Conservation (phyloP, 352 stramenopile genomes). For the Globisporangium viniferum region DNA sequence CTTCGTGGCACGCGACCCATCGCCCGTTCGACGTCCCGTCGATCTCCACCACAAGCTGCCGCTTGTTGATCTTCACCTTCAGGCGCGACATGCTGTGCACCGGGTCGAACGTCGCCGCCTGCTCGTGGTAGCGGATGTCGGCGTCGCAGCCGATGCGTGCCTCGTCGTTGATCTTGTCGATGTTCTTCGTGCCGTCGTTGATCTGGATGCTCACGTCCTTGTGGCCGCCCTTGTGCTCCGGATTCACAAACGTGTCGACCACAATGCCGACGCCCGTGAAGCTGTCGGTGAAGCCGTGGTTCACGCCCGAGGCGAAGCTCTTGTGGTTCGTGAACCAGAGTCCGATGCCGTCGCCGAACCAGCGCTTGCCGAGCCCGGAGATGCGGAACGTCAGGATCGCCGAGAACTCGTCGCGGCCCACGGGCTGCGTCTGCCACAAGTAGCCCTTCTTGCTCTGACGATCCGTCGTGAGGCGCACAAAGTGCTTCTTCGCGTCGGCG, state of each 20-base stretch:
- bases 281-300: constrained; percentile 76
- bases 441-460: constrained; percentile 82
- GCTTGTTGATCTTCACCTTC: constrained; percentile 71
- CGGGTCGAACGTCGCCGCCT: constrained; percentile 72
- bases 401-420: constrained; percentile 57
- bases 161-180: constrained; percentile 65
- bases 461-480: constrained; percentile 85
- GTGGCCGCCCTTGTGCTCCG: constrained; percentile 78
- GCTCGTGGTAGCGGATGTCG: constrained; percentile 73
- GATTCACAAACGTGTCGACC: constrained; percentile 85
- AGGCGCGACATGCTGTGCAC: constrained; percentile 79
- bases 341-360: constrained; percentile 84
- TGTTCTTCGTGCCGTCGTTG: constrained; percentile 75
- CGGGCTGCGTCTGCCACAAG: constrained; percentile 64
- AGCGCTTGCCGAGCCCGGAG: constrained; percentile 73
- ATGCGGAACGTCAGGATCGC: constrained; percentile 80
- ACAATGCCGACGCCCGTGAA: constrained; percentile 78
- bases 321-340: constrained; percentile 76
- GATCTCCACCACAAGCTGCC: constrained; percentile 61
- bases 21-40: constrained; percentile 50
- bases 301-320: constrained; percentile 50
- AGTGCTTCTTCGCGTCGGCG: constrained; percentile 82
- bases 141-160: constrained; percentile 71
- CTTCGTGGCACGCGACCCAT: constrained; percentile 67
- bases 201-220: constrained; percentile 82